Base-by-base conservation (phyloP, 106 monocot species). In the Posidonia australis region DNA sequence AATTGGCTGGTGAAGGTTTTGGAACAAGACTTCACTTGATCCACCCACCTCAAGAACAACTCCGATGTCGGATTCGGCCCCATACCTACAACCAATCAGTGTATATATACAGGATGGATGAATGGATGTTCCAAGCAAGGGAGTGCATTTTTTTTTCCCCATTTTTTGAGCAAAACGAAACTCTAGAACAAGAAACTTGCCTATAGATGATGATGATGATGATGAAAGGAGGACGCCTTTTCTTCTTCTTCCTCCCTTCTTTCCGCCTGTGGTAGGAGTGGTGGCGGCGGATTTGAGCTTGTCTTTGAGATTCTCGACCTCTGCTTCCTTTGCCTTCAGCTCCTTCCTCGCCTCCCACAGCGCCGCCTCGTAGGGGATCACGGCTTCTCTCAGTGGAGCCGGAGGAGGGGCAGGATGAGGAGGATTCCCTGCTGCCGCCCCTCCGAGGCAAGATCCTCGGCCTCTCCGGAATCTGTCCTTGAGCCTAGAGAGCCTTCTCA, bases 301-400 rank as follows among this genome's bases (percentile, higher is more conserved):
- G 63, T 84, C 80, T 62, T 70, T 82, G 43, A 96, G 71, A 32
- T 42, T 75, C 67, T 78, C 84, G 2, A 86, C 49, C 69, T 90
- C 90, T 42, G 76, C 77, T 31, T 90, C 84, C 74, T 79, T 84
- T 28, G 74, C 70, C 76, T 74, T 87, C 17, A 96, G 56, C 58
- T 87, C 80, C 68, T 69, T 72, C 36, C 67, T 80, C 71, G 90
- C 67, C 45, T 96, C 94, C 36, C 81, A 78, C 14, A 96, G 65
- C 44, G 94, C 90, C 46, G 80, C 90, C 77, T 90, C 94, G 70
- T 96, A 96, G 24, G 93, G 93, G 49, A 82, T 79, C 58, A 84
- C 90, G 42, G 77, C 80, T 36, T 90, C 92, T 19, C 69, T 65
- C 28, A 81, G 66, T 28, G 84, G 71, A 41, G 51, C 62, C 16